Evolutionary conservation across 2,329 filamentous ascomycete genomes (phyloP), one percentile per base, ranked within the genome.

Genomic region (Fusarium penzigii): DNA sequence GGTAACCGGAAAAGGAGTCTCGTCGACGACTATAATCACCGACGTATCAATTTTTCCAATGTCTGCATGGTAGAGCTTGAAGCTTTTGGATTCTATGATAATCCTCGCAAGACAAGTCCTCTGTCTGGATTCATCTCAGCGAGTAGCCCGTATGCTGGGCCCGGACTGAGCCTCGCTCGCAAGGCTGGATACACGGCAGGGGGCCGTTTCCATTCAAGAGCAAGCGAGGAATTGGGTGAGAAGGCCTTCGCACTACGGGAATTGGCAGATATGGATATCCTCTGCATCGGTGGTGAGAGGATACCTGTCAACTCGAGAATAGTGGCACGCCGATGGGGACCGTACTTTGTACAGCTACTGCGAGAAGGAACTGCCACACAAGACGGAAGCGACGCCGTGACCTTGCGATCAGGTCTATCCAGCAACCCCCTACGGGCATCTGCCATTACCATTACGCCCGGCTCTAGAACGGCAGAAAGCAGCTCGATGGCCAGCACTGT

Each of bases 11-110:
- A 96, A 72, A 81, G 94, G 56, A 97, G 90, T 62, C 79, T 99
- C 32, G 93, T 97, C 1, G 93, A 99, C 63, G 94, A 99, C 71
- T 99, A 99, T 72, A 97, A 97, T 68, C 94, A 97, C 67, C 88
- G 94, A 11, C 88, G 94, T 25, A 95, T 99, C 72, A 99, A 99
- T 72, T 99, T 97, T 69, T 90, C 89, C 10, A 95, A 99, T 67
- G 86, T 97, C 29, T 97, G 94, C 70, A 89, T 97, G 80, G 93
- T 99, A 9, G 94, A 99, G 71, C 79, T 99, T 11, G 94, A 99
- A 69, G 92, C 94, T 0, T 99, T 97, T 75, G 94, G 94, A 1
- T 86, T 99, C 41, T 97, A 97, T 70, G 93, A 97, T 68, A 99
- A 97, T 69, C 92, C 94, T 11, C 85, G 92, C 58, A 89, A 87